phyloP scores from a whole-genome alignment of 345 rosid genomes.

The Aquilaria malaccensis region DNA sequence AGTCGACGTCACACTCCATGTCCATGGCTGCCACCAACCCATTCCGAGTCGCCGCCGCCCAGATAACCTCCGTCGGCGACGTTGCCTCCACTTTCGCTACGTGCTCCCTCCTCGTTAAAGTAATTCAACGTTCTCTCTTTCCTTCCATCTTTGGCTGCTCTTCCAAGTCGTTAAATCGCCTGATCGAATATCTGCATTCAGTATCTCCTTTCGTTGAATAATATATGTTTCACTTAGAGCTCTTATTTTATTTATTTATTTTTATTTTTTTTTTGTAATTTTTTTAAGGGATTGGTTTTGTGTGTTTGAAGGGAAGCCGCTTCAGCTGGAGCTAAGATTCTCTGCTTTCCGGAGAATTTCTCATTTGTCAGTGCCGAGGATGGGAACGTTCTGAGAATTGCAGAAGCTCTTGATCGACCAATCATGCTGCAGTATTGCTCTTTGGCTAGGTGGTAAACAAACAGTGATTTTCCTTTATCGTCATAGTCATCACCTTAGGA shows the following conservation, averaged over 20 bases:
- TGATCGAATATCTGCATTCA: background rate
- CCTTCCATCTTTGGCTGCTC: background rate
- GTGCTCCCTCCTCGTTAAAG: slow-evolving; percentile 86
- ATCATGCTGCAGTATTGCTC: slow-evolving; percentile 76
- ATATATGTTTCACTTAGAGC: background rate
- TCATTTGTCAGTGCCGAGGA: slow-evolving; percentile 54
- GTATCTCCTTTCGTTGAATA: background rate
- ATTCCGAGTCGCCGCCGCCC: slow-evolving; percentile 88
- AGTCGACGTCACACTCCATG: slow-evolving; percentile 14
- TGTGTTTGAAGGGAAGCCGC: slow-evolving; percentile 58
- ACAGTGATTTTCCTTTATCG: too few relatives aligned
- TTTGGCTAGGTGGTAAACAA: slow-evolving; percentile 57
- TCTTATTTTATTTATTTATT: slow-evolving; percentile 1
- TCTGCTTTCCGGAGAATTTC: slow-evolving; percentile 88
- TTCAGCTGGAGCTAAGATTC: slow-evolving; percentile 71
- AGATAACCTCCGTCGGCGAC: slow-evolving; percentile 91
- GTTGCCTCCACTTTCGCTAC: slow-evolving; percentile 72
- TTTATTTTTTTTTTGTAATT: slow-evolving; percentile 1
- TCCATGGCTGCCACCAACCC: slow-evolving; percentile 38
- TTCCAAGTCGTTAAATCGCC: too few relatives aligned
- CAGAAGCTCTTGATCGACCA: slow-evolving; percentile 79
- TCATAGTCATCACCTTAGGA: too few relatives aligned
- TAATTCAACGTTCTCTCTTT: slow-evolving; percentile 11
- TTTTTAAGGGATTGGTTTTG: too few relatives aligned
- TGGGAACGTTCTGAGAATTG: slow-evolving; percentile 68